Evolutionary conservation across 345 rosid genomes (phyloP), one percentile per base, ranked within the genome.

Genomic region (Acer campestre): DNA sequence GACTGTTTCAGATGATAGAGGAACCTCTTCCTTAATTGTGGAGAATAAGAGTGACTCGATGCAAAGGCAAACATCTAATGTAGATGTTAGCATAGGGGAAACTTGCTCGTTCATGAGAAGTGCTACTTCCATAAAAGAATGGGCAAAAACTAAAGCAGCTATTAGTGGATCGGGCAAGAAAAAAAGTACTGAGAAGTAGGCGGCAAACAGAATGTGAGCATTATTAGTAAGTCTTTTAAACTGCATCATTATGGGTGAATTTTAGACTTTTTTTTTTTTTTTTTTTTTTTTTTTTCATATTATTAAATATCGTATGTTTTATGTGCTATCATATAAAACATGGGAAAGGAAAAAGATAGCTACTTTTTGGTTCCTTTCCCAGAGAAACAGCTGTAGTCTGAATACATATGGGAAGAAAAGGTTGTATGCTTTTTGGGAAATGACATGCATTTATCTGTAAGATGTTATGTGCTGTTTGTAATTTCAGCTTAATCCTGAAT

Each of bases 91-190:
- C 66, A 78, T 82, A 0, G 90, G 87, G 13, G 95, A 83, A 74
- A 85, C 86, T 76, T 91, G 97, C 82, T 80, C 75, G 3, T 93
- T 95, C 78, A 90, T 92, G 92, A 89, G 98, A 84, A 92, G 84
- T 73, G 82, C 84, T 14, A 80, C 89, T 75, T 96, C 99, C n/a
- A 25, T 90, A 79, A 89, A 87, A 75, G 94, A 92, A 73, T 94
- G 97, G 97, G 85, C 83, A 2, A 88, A 79, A 22, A 82, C 88
- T 42, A 96, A 92, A 84, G 92, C 93, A 59, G 85, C 90, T 58
- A 70, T 92, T 14, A 85, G 80, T 35, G 86, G 86, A 58, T 86
- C 86, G 0, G 82, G 84, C 73, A 92, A 85, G 86, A 86, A 78
- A 87, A 90, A 78, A 61, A 70, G 69, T 20, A 71, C 22, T 10